Percentiles rank a stretch among this genome's conserved stretches.
Evolutionary conservation across 371 early-diverging fungal species (phyloP).

Genomic region (Nosema muscidifuracis): DNA sequence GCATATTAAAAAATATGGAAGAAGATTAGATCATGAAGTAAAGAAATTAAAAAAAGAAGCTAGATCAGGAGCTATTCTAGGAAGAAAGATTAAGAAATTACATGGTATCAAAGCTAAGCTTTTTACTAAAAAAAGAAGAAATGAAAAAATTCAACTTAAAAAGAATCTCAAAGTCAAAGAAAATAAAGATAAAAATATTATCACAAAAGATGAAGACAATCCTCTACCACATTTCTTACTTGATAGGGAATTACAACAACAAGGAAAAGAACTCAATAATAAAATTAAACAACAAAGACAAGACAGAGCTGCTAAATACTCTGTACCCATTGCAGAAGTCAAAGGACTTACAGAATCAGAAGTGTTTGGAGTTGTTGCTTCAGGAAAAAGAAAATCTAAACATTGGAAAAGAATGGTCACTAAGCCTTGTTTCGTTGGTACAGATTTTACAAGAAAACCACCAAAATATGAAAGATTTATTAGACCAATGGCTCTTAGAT

Average conservation of each 20-base stretch:
- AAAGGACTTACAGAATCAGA: constrained; percentile 96
- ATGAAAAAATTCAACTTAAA: constrained; percentile 99
- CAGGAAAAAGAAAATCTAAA: constrained; percentile 83
- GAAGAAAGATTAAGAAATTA: constrained; percentile 86
- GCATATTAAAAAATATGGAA: constrained; percentile 90
- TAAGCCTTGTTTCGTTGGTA: constrained; percentile 97
- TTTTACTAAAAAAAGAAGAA: constrained; percentile 90
- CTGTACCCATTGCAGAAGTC: constrained; percentile 93
- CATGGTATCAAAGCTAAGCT: constrained; percentile 95
- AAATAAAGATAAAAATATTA: constrained; percentile 85
- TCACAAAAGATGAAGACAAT: constrained; percentile 72
- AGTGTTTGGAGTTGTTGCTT: constrained; percentile 91
- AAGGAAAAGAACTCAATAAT: constrained; percentile 88
- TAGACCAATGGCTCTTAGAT: constrained; percentile 93
- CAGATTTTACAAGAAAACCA: constrained; percentile 95
- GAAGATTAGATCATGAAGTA: constrained; percentile 86
- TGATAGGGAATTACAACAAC: constrained; percentile 82
- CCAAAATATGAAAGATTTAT: constrained; percentile 99
- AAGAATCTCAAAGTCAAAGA: constrained; percentile 77
- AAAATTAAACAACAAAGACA: constrained; percentile 98
- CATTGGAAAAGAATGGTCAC: constrained; percentile 98
- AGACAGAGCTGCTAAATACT: constrained; percentile 95
- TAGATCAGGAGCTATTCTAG: constrained; percentile 76
- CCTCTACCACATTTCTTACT: constrained; percentile 94
- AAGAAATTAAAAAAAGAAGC: constrained; percentile 88